Percentiles rank a stretch among this genome's conserved stretches.
These are phyloP conservation scores for Macroventuria anomochaeta DNA, from an alignment of 2,329 filamentous ascomycete species.

Conservation along the genomic window DNA sequence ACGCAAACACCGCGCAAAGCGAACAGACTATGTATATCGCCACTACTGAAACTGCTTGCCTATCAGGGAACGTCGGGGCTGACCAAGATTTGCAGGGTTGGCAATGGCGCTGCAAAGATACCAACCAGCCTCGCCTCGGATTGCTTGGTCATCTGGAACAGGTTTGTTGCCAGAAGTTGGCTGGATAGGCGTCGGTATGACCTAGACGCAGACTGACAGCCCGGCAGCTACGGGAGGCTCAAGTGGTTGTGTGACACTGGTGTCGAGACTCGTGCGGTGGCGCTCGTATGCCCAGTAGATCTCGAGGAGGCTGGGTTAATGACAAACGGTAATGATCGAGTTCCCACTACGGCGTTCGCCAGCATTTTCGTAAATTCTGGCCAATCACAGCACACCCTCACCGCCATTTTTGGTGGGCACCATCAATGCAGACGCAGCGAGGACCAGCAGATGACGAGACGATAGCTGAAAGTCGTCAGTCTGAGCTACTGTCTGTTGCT, in stretches of 20 bases:
- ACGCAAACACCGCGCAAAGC: not conserved
- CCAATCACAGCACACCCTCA: conserved; percentile 43
- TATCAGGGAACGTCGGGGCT: not conserved
- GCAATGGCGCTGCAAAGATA: not conserved
- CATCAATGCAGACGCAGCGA: conserved; percentile 36
- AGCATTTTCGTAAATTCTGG: conserved; percentile 28
- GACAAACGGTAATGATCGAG: conserved; percentile 28
- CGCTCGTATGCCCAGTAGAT: conserved; percentile 19
- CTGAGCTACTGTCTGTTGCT: conserved; percentile 4
- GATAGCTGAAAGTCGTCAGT: conserved; percentile 17
- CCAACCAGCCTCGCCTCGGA: not conserved
- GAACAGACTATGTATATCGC: not conserved
- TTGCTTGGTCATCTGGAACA: not conserved
- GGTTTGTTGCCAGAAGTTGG: conserved; percentile 2
- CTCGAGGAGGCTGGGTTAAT: conserved; percentile 29
- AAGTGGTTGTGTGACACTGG: conserved; percentile 18
- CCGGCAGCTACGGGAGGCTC: conserved; percentile 14
- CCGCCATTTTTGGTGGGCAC: conserved; percentile 42
- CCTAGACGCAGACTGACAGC: conserved; percentile 2
- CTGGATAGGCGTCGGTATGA: not conserved
- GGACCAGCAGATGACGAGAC: conserved; percentile 34
- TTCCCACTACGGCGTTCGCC: conserved; percentile 28
- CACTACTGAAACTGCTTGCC: not conserved
- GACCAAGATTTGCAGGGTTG: not conserved
- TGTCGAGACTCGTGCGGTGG: conserved; percentile 12